Evolutionary conservation across 2,329 filamentous ascomycete genomes (phyloP).

Genomic region (Monilinia vaccinii-corymbosi): DNA sequence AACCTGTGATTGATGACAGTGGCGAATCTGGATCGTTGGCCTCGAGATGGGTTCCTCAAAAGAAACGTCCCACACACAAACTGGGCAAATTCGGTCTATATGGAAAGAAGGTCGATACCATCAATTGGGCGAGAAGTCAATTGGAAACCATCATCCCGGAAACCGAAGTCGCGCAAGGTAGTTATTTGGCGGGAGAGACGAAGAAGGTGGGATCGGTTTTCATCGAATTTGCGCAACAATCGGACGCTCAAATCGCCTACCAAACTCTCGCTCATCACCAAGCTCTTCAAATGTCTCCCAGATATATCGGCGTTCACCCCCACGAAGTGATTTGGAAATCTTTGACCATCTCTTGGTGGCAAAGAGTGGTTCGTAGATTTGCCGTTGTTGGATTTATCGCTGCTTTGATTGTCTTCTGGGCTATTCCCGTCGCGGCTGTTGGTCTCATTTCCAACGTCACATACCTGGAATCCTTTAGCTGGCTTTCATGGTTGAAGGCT

Average conservation of each 20-base stretch:
- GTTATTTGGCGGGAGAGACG: constrained; percentile 55
- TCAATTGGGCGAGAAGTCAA: constrained; percentile 77
- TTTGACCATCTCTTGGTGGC: constrained; percentile 78
- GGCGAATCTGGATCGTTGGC: constrained; percentile 62
- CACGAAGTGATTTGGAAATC: constrained; percentile 83
- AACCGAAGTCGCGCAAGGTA: constrained; percentile 57
- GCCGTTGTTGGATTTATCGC: constrained; percentile 62
- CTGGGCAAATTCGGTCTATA: constrained; percentile 59
- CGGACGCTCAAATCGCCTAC: constrained; percentile 76
- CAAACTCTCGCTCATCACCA: constrained; percentile 84
- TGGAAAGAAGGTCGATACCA: constrained; percentile 88
- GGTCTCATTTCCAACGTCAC: constrained; percentile 80
- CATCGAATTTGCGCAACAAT: constrained; percentile 77
- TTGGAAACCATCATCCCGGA: constrained; percentile 66
- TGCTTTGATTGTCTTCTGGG: constrained; percentile 81
- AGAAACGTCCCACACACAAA: constrained; percentile 69
- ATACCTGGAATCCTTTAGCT: constrained; percentile 55
- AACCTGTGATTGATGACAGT: constrained; percentile 43
- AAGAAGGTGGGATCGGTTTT: constrained; percentile 62
- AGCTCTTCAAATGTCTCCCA: constrained; percentile 72
- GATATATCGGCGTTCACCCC: constrained; percentile 75
- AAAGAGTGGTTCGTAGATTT: constrained; percentile 65
- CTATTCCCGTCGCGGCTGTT: constrained; percentile 65
- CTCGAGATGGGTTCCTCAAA: constrained; percentile 62
- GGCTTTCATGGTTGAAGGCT: constrained; percentile 63